Evolutionary conservation across 768 basidiomycete species (phyloP).

Genomic region (Mycena pura): DNA sequence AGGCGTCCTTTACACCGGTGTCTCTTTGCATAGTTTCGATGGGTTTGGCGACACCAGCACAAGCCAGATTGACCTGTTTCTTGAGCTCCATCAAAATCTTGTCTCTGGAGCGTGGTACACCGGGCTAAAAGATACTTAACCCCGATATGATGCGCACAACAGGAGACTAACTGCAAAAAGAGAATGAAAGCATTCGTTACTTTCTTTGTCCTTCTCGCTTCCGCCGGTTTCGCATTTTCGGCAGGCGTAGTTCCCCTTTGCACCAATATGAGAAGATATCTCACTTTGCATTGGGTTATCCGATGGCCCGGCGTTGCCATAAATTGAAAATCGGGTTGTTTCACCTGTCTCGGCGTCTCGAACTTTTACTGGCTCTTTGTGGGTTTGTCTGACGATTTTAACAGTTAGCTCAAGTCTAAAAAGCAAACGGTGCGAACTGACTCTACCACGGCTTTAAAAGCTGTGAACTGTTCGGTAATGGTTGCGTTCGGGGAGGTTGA

Average conservation of each 20-base stretch:
- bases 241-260: constrained; percentile 47
- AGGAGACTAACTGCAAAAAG: constrained; percentile 43
- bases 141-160: background rate
- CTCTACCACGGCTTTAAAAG: constrained; percentile 40
- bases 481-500: constrained; percentile 46
- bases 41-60: constrained; percentile 35
- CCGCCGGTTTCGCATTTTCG: constrained; percentile 48
- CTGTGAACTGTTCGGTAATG: constrained; percentile 46
- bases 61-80: constrained; percentile 39
- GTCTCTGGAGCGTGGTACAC: constrained; percentile 25
- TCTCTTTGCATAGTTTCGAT: constrained; percentile 37
- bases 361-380: constrained; percentile 38
- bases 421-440: constrained; percentile 33
- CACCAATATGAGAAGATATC: constrained; percentile 46
- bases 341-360: constrained; percentile 35
- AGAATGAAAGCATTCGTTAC: constrained; percentile 40
- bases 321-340: constrained; percentile 34
- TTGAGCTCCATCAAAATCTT: constrained; percentile 32
- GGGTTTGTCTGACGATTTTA: constrained; percentile 40
- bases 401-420: background rate
- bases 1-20: constrained; percentile 47
- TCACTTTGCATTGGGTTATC: constrained; percentile 52
- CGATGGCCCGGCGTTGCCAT: constrained; percentile 37
- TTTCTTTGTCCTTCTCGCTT: constrained; percentile 37
- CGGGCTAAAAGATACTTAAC: background rate